Conservation (phyloP, 1,139 yeast species). For the Candida gigantensis region DNA sequence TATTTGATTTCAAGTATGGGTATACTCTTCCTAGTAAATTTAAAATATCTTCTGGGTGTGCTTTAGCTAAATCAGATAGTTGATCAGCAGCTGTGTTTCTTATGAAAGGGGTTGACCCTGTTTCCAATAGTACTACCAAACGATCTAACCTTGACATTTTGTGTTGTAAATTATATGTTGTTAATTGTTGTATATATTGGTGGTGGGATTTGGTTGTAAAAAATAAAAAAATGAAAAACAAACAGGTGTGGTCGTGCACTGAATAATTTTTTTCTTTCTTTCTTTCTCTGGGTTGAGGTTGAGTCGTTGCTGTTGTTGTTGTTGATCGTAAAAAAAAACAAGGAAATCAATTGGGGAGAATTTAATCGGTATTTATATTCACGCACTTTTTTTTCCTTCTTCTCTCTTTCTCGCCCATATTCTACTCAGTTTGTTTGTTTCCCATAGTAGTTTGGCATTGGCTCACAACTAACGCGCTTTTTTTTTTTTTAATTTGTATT, state of each 20-base stretch:
- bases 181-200: not conserved
- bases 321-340: no score
- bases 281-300: not conserved
- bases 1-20: conserved; percentile 77
- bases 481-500: no score
- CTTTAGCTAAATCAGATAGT: conserved; percentile 87
- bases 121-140: conserved; percentile 78
- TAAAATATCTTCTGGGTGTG: conserved; percentile 91
- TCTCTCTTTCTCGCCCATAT: not conserved
- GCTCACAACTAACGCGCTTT: no score
- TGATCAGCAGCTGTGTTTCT: conserved; percentile 98
- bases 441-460: no score
- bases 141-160: conserved; percentile 61
- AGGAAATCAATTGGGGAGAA: no score
- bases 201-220: conserved; percentile 5
- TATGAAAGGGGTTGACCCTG: conserved; percentile 93
- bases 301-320: not conserved
- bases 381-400: not conserved
- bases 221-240: conserved; percentile 1
- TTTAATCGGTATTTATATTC: not conserved
- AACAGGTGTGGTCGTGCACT: not conserved
- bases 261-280: not conserved
- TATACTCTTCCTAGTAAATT: conserved; percentile 85
- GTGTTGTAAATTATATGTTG: not conserved
- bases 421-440: not conserved